Conservation (phyloP, 108 stramenopile genomes). For the Pseudonitzschia multiseries region DNA sequence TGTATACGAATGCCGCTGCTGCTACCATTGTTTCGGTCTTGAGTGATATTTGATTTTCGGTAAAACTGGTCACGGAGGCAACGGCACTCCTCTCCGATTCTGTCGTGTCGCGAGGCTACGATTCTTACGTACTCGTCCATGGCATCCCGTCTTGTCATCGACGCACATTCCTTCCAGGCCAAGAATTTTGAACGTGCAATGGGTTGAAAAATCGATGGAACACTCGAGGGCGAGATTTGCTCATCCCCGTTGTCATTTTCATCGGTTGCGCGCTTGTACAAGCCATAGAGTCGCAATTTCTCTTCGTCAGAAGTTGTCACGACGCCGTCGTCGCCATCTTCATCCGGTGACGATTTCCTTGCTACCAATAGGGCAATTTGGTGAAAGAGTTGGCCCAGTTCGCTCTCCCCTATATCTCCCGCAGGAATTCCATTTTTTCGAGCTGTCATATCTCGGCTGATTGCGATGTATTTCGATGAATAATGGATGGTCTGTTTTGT, state of each 20-base stretch:
- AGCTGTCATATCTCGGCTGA: too few relatives aligned
- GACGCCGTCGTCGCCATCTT: background rate
- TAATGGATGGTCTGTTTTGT: too few relatives aligned
- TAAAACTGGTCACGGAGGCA: background rate
- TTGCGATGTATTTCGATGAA: too few relatives aligned
- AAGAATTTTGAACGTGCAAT: conserved; percentile 47
- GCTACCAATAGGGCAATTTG: background rate
- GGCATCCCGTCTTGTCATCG: conserved; percentile 24
- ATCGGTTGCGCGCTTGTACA: conserved; percentile 45
- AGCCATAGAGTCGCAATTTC: conserved; percentile 57
- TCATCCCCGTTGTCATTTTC: background rate
- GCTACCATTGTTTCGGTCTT: background rate
- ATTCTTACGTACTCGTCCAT: conserved; percentile 46
- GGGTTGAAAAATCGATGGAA: conserved; percentile 41
- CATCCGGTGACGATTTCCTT: conserved; percentile 1
- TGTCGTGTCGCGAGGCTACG: conserved; percentile 24
- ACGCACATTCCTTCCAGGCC: conserved; percentile 43
- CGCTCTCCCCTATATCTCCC: too few relatives aligned
- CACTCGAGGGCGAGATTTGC: background rate
- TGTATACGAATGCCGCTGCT: background rate
- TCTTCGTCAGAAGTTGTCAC: conserved; percentile 33
- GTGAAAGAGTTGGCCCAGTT: too few relatives aligned
- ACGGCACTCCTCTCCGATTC: conserved; percentile 29
- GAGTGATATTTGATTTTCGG: background rate
- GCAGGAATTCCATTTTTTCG: too few relatives aligned